phyloP scores from a whole-genome alignment of 495 filamentous ascomycete species.

The Talaromyces ruber region DNA sequence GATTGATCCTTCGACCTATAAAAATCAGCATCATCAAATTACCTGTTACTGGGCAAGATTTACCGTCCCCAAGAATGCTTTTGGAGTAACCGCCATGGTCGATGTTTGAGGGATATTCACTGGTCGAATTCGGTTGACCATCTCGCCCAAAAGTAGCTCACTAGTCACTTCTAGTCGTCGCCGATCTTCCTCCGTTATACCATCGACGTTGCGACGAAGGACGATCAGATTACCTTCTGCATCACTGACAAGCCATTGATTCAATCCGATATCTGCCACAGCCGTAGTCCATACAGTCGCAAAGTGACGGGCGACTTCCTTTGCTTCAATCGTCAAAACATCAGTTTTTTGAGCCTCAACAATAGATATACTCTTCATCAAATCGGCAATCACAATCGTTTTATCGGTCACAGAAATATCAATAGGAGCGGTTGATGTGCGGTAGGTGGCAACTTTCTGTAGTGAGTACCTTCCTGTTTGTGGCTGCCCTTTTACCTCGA shows the following conservation, averaged over 20 bases:
- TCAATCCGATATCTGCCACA: conserved; percentile 58
- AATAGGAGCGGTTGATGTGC: conserved; percentile 76
- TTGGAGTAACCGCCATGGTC: conserved; percentile 62
- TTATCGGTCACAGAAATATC: conserved; percentile 65
- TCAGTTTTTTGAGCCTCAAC: conserved; percentile 46
- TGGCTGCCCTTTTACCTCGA: conserved; percentile 36
- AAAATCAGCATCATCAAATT: background rate
- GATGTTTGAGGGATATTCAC: conserved; percentile 49
- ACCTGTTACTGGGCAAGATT: conserved; percentile 11
- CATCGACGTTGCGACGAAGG: conserved; percentile 58
- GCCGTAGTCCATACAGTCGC: conserved; percentile 76
- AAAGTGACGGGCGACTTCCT: conserved; percentile 72
- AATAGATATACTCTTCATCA: conserved; percentile 88
- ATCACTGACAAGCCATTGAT: conserved; percentile 74
- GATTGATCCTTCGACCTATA: conserved; percentile 82
- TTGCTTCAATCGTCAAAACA: conserved; percentile 41
- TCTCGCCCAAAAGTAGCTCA: conserved; percentile 80
- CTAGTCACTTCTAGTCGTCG: conserved; percentile 62
- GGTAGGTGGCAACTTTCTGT: conserved; percentile 61
- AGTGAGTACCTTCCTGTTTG: conserved; percentile 42
- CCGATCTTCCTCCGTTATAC: conserved; percentile 65
- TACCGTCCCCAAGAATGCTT: conserved; percentile 87
- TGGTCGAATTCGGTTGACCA: conserved; percentile 76
- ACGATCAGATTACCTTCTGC: conserved; percentile 81
- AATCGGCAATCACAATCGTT: conserved; percentile 73